Conservation (phyloP, 1,284 basidiomycete species). For the Exobasidium cylindrosporum region DNA sequence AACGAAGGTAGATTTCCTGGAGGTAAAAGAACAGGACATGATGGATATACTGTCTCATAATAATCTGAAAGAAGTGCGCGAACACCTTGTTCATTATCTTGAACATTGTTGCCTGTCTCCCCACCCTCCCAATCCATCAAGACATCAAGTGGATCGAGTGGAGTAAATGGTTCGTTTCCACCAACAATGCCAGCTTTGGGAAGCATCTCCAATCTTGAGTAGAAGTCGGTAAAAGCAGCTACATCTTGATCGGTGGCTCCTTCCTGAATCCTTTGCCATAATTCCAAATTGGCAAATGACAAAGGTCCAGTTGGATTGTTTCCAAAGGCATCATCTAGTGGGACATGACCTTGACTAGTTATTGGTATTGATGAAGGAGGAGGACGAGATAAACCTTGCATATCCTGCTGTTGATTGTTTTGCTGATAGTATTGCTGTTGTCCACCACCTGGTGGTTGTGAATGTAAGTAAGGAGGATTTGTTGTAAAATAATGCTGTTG, state of each 20-base stretch:
- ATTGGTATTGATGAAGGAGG: background rate
- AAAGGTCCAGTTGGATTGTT: conserved; percentile 20
- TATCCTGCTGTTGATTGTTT: background rate
- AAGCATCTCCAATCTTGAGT: conserved; percentile 36
- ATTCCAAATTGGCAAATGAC: conserved; percentile 35
- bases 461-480: background rate
- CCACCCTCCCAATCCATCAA: conserved; percentile 11
- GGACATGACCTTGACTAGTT: background rate
- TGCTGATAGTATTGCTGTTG: background rate
- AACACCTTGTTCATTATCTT: conserved; percentile 5
- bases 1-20: conserved; percentile 42
- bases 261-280: conserved; percentile 33
- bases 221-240: conserved; percentile 29
- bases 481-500: background rate
- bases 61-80: conserved; percentile 19
- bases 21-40: conserved; percentile 39
- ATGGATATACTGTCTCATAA: conserved; percentile 45
- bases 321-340: background rate
- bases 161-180: conserved; percentile 21
- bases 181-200: conserved; percentile 38
- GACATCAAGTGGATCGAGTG: conserved; percentile 13
- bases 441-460: background rate
- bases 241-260: conserved; percentile 19
- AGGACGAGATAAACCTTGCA: background rate
- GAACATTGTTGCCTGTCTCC: conserved; percentile 5